phyloP scores from a whole-genome alignment of 176 grass and related monocot species.

The Oryza brachyantha region DNA sequence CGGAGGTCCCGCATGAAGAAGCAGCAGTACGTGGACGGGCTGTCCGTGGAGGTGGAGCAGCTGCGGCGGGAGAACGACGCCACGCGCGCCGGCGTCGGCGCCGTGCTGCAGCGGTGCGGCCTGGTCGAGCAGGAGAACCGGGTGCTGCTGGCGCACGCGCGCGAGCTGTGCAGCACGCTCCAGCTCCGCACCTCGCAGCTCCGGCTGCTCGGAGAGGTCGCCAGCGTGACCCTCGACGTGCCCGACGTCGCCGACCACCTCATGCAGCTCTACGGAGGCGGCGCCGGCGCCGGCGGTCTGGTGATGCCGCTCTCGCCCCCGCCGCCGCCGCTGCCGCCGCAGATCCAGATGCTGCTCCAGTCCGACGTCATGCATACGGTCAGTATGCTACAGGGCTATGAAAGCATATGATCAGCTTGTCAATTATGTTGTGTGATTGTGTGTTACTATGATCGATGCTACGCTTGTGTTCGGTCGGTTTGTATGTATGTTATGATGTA shows the following conservation, averaged over 20 bases:
- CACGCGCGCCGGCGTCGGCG: slow-evolving; percentile 22
- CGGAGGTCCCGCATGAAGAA: slow-evolving; percentile 64
- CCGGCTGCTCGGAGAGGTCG: slow-evolving; percentile 35
- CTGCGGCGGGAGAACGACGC: slow-evolving; percentile 50
- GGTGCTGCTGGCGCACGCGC: slow-evolving; percentile 37
- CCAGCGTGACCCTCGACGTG: slow-evolving; percentile 60
- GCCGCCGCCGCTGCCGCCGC: neutral
- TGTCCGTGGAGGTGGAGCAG: slow-evolving; percentile 24
- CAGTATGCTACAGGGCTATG: neutral
- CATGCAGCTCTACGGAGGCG: slow-evolving; percentile 51
- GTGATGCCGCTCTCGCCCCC: neutral
- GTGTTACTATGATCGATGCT: neutral
- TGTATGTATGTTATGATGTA: neutral
- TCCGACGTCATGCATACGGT: slow-evolving; percentile 24
- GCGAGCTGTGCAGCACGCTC: slow-evolving; percentile 47
- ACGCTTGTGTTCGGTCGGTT: neutral
- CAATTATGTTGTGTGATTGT: neutral
- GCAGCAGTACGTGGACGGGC: slow-evolving; percentile 49
- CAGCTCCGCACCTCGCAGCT: slow-evolving; percentile 49
- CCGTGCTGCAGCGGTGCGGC: slow-evolving; percentile 29
- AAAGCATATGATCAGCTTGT: neutral
- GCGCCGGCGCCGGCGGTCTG: slow-evolving; percentile 21
- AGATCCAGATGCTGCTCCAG: slow-evolving; percentile 18
- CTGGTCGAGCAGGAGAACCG: slow-evolving; percentile 66
- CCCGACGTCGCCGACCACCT: slow-evolving; percentile 48